A percentile compares a stretch with the other conserved stretches of the same genome.
phyloP scores from a whole-genome alignment of 2,329 filamentous ascomycete species.

The Sporothrix globosa region DNA sequence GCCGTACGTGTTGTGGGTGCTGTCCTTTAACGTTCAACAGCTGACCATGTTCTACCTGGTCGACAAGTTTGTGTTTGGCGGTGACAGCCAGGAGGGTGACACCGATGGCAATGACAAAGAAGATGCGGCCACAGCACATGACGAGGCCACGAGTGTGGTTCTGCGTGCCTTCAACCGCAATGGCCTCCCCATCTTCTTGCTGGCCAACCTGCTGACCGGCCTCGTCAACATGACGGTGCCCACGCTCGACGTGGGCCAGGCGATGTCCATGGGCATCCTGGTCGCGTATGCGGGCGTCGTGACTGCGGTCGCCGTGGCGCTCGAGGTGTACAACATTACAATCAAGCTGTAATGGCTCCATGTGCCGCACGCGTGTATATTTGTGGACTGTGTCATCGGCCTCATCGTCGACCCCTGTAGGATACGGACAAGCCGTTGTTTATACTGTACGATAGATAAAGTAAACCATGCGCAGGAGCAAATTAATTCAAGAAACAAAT shows the following conservation, averaged over 20 bases:
- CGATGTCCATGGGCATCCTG: constrained; percentile 72
- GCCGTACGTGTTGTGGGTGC: constrained; percentile 90
- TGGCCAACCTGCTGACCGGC: constrained; percentile 88
- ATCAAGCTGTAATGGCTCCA: constrained; percentile 64
- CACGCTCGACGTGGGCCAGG: constrained; percentile 71
- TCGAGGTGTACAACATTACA: constrained; percentile 68
- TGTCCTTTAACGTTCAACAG: constrained; percentile 87
- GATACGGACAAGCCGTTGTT: background rate
- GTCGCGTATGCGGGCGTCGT: constrained; percentile 70
- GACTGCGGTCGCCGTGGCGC: constrained; percentile 66
- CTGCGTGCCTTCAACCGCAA: constrained; percentile 86
- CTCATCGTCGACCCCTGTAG: background rate
- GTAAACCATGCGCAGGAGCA: background rate
- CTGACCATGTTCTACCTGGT: constrained; percentile 76
- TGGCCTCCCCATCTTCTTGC: constrained; percentile 79
- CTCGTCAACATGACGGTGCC: constrained; percentile 83
- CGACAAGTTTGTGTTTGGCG: constrained; percentile 78
- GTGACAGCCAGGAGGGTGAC: constrained; percentile 60
- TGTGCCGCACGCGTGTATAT: background rate
- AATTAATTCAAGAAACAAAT: background rate
- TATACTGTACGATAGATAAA: constrained; percentile 7
- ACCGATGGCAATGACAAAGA: constrained; percentile 51
- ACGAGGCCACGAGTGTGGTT: constrained; percentile 76
- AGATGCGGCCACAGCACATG: constrained; percentile 66
- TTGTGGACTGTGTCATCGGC: background rate